phyloP scores from a whole-genome alignment of 1,139 yeast species.

The Saccharomyces hybrid region DNA sequence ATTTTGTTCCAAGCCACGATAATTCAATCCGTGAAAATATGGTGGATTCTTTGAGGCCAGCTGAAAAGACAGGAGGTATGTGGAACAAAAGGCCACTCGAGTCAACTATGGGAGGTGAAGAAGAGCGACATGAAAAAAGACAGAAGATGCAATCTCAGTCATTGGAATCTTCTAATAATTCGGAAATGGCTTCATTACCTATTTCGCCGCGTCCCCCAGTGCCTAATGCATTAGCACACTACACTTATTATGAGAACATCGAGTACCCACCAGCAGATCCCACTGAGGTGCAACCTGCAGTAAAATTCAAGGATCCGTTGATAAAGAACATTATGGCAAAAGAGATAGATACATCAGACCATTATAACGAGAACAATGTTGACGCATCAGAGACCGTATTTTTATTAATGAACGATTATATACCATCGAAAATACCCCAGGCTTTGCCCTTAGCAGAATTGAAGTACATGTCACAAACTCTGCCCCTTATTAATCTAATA shows the following conservation, averaged over 20 bases:
- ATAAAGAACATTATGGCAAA: conserved; percentile 6
- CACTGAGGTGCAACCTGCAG: conserved; percentile 8
- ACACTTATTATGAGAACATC: neutral
- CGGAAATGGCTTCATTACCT: neutral
- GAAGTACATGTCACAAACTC: conserved; percentile 77
- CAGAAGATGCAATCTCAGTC: neutral
- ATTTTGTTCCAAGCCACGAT: neutral
- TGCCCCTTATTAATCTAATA: conserved; percentile 71
- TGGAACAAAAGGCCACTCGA: neutral
- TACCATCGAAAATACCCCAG: conserved; percentile 45
- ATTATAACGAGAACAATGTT: conserved; percentile 16
- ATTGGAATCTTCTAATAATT: neutral
- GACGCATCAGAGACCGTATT: conserved; percentile 36
- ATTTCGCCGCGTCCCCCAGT: neutral
- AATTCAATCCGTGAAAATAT: neutral
- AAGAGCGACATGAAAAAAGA: neutral
- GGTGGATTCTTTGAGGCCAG: neutral
- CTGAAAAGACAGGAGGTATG: neutral
- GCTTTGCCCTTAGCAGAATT: conserved; percentile 73
- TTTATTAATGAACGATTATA: conserved; percentile 38
- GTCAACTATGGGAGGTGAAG: neutral
- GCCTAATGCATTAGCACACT: neutral
- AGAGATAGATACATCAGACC: conserved; percentile 9
- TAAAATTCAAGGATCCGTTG: conserved; percentile 5
- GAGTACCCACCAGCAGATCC: conserved; percentile 10